Evolutionary conservation across 129 eudicot genomes (phyloP).

Genomic region (Lonicera japonica): DNA sequence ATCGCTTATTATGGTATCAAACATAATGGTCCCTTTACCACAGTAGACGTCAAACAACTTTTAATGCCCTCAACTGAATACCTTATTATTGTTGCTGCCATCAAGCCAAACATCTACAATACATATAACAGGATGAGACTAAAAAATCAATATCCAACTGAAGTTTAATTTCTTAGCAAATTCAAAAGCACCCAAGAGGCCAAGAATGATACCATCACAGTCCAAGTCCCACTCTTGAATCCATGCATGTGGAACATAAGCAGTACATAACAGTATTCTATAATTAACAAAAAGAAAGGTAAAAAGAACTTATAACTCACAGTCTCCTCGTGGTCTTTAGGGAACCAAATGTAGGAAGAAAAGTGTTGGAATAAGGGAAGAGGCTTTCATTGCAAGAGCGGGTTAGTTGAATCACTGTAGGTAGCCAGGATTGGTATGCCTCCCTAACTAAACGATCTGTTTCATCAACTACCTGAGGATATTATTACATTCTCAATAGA

Average conservation of each 20-base stretch:
- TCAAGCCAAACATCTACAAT: too few species aligned
- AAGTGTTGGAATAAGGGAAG: conserved; percentile 14
- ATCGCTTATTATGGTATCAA: too few species aligned
- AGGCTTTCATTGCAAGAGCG: conserved; percentile 27
- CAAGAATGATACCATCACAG: too few species aligned
- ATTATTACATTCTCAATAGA: conserved; percentile 8
- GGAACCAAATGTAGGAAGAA: conserved; percentile 46
- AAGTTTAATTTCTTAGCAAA: too few species aligned
- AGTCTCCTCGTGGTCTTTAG: conserved; percentile 58
- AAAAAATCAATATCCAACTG: too few species aligned
- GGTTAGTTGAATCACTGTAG: conserved; percentile 63
- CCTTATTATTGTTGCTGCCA: too few species aligned
- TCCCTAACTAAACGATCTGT: conserved; percentile 85
- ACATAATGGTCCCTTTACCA: too few species aligned
- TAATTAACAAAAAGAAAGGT: background rate
- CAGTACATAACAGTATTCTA: background rate
- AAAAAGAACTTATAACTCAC: conserved; percentile 33
- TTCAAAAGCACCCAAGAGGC: too few species aligned
- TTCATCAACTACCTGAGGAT: conserved; percentile 91
- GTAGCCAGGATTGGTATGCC: conserved; percentile 94
- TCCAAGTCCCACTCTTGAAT: background rate
- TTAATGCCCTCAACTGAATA: too few species aligned
- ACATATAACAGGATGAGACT: too few species aligned
- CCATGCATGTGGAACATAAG: background rate
- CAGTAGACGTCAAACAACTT: too few species aligned